phyloP scores from a whole-genome alignment of 352 stramenopile genomes.

The Pythium graminicola region DNA sequence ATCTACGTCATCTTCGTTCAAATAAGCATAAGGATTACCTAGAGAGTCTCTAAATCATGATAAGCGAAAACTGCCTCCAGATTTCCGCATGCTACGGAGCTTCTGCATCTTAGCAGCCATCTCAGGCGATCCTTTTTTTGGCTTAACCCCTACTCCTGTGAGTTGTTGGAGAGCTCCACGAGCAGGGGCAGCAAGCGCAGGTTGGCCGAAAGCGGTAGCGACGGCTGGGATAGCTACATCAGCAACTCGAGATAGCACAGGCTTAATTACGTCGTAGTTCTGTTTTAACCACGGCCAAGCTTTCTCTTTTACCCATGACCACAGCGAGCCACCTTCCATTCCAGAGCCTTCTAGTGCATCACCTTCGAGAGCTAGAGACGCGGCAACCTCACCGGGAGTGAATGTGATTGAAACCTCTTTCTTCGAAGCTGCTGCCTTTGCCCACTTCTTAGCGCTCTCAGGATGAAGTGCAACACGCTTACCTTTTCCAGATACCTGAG shows the following conservation, averaged over 20 bases:
- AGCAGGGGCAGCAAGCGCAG: not conserved
- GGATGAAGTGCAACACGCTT: constrained; percentile 2
- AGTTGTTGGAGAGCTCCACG: not conserved
- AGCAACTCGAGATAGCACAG: constrained; percentile 3
- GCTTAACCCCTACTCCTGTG: constrained; percentile 4
- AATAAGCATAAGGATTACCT: constrained; percentile 1
- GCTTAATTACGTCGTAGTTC: constrained; percentile 7
- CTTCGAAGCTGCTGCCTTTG: not conserved
- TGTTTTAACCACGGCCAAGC: constrained; percentile 2
- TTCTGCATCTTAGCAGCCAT: not conserved
- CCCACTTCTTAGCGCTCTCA: constrained; percentile 2
- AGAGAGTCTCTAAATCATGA: constrained; percentile 2
- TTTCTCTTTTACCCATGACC: constrained; percentile 3
- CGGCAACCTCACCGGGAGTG: constrained; percentile 1
- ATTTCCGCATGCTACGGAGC: not conserved
- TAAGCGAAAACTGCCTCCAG: not conserved
- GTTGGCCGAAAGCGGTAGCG: constrained; percentile 4
- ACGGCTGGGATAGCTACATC: not conserved
- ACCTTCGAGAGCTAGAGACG: not conserved
- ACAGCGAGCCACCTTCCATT: not conserved
- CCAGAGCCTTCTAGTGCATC: constrained; percentile 3
- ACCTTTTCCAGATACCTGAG: not conserved
- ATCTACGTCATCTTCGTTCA: not conserved
- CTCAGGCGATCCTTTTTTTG: not conserved
- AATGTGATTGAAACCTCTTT: not conserved